phyloP scores from a whole-genome alignment of 2,329 filamentous ascomycete genomes.

The Aspergillus jensenii region DNA sequence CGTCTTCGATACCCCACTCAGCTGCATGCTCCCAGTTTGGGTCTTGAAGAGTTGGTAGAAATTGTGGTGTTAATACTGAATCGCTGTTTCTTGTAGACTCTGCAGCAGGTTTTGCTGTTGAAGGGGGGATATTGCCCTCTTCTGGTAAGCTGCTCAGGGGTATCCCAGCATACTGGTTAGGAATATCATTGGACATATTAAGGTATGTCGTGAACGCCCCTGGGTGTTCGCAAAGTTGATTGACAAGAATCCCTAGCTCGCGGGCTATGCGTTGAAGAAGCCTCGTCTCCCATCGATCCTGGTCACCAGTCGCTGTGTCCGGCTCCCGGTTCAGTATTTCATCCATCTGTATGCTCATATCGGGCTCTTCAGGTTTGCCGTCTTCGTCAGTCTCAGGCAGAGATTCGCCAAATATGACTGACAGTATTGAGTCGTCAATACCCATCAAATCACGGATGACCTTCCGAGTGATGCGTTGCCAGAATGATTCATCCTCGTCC shows the following conservation, averaged over 20 bases:
- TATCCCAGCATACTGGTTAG: conserved; percentile 76
- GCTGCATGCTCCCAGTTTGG: conserved; percentile 52
- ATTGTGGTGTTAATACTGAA: conserved; percentile 44
- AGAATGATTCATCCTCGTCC: conserved; percentile 66
- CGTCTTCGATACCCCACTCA: conserved; percentile 67
- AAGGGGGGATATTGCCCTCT: conserved; percentile 20
- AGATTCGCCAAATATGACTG: conserved; percentile 81
- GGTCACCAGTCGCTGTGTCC: conserved; percentile 24
- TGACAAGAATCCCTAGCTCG: conserved; percentile 80
- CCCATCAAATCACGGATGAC: conserved; percentile 89
- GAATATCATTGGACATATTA: conserved; percentile 58
- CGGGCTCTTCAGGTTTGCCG: conserved; percentile 20
- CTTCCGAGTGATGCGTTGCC: conserved; percentile 77
- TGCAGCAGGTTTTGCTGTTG: conserved; percentile 18
- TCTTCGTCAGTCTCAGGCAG: conserved; percentile 50
- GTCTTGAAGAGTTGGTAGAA: conserved; percentile 50
- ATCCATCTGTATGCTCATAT: conserved; percentile 36
- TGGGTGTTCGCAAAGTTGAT: conserved; percentile 81
- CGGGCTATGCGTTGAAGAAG: conserved; percentile 81
- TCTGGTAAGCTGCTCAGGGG: conserved; percentile 47
- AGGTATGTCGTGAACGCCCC: conserved; percentile 84
- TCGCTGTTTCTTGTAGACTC: conserved; percentile 22
- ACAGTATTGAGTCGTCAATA: conserved; percentile 80
- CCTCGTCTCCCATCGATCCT: conserved; percentile 56
- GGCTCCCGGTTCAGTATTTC: conserved; percentile 32